Base-by-base conservation (phyloP, 1,284 basidiomycete genomes). In the Boletus albobrunnescens region DNA sequence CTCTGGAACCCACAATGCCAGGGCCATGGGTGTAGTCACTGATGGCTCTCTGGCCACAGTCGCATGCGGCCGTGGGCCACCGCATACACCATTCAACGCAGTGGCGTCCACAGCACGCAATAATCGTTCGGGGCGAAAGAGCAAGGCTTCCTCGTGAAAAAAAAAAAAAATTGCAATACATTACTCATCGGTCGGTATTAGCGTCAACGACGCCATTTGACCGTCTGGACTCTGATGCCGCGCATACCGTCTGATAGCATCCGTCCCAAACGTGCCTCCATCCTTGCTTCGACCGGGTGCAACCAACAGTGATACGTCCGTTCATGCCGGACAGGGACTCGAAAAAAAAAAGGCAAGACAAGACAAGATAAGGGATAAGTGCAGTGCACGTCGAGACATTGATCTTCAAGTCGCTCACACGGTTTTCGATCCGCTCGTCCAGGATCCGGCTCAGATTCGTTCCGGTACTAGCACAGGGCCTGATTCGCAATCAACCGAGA, bases 261-360 rank as follows among this genome's bases (percentile, higher is more conserved):
- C 14, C n/a, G n/a, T n/a, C n/a, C n/a, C n/a, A n/a, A n/a, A n/a
- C n/a, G n/a, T n/a, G 27, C 14, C 30, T 17, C 23, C 16, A 36
- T 36, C 26, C 44, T 27, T 36, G 20, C 22, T 30, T 36, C 54
- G 39, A 47, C 56, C 42, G 28, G 24, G 12, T 35, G 28, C 42
- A n/a, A 32, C 41, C 56, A 31, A 36, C 33, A 16, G 30, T 16
- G 17, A 23, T 31, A 41, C 43, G 28, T 32, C 27, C 38, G 14
- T 4, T 20, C 9, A 22, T n/a, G n/a, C n/a, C n/a, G n/a, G n/a
- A n/a, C n/a, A n/a, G n/a, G n/a, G n/a, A n/a, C n/a, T n/a, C n/a
- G n/a, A 3, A 31, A 13, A 38, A 31, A 20, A 36, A 38, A 24
- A 36, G 2, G 12, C 6, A 22, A 2, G 20, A 16, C 2, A 28